Percentiles rank a stretch among this genome's conserved stretches.
These are phyloP conservation scores for Fonsecaea pedrosoi DNA, from an alignment of 2,329 filamentous ascomycete species.

Conservation along the genomic window DNA sequence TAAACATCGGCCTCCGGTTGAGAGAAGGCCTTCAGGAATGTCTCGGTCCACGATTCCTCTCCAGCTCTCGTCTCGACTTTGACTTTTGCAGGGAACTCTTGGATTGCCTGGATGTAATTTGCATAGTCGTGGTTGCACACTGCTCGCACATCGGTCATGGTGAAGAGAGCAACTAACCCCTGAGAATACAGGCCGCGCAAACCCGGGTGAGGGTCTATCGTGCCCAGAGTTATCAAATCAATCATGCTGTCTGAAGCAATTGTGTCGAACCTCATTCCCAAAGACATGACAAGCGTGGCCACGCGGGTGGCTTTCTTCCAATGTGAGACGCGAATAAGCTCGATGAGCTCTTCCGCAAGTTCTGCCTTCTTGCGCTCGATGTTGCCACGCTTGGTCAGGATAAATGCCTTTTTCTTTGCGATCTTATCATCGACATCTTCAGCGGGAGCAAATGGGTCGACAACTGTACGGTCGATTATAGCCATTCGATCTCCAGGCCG, in stretches of 20 bases:
- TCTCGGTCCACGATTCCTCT: constrained; percentile 77
- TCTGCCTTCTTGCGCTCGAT: constrained; percentile 85
- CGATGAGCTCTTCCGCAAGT: constrained; percentile 80
- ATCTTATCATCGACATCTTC: constrained; percentile 69
- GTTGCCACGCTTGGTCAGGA: constrained; percentile 73
- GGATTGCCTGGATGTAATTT: constrained; percentile 82
- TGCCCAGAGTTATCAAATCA: constrained; percentile 78
- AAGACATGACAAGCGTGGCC: constrained; percentile 85
- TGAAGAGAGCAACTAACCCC: constrained; percentile 79
- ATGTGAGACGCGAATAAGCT: constrained; percentile 78
- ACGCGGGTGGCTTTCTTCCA: constrained; percentile 96
- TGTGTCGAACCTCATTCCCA: constrained; percentile 89
- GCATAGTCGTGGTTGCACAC: constrained; percentile 85
- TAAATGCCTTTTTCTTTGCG: constrained; percentile 71
- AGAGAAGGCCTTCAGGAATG: constrained; percentile 79
- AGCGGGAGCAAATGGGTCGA: constrained; percentile 73
- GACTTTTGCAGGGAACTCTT: constrained; percentile 77
- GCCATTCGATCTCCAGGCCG: constrained; percentile 86
- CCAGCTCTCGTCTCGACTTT: constrained; percentile 74
- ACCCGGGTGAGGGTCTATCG: constrained; percentile 88
- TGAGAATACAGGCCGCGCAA: constrained; percentile 81
- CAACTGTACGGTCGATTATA: constrained; percentile 73
- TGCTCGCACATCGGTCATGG: constrained; percentile 84
- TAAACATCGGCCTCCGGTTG: constrained; percentile 82
- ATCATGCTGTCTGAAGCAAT: constrained; percentile 83